Conservation (phyloP, 2,329 filamentous ascomycete species). For the Epichloe aotearoae region DNA sequence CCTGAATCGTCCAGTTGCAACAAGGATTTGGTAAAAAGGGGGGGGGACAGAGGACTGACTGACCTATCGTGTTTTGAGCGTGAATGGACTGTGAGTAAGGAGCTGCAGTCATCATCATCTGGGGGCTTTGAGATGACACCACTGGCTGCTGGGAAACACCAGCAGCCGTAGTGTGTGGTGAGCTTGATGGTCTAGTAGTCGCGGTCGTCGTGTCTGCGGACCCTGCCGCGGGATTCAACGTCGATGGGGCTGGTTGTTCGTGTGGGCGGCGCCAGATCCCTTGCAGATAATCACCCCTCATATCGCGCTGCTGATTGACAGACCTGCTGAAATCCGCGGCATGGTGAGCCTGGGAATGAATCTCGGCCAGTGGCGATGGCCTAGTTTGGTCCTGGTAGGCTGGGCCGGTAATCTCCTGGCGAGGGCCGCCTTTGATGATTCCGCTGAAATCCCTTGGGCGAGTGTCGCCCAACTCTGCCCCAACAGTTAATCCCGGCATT, state of each 20-base stretch:
- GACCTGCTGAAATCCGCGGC: conserved; percentile 84
- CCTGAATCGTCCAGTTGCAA: too few species aligned
- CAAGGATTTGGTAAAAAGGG: neutral
- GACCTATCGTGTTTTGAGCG: conserved; percentile 56
- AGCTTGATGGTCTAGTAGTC: conserved; percentile 41
- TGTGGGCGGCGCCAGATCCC: conserved; percentile 73
- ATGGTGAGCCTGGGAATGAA: conserved; percentile 75
- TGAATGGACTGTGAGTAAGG: conserved; percentile 60
- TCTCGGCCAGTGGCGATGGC: conserved; percentile 60
- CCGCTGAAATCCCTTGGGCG: conserved; percentile 70
- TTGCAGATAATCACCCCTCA: conserved; percentile 68
- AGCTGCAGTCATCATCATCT: conserved; percentile 51
- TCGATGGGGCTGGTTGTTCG: conserved; percentile 50
- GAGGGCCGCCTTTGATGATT: conserved; percentile 62
- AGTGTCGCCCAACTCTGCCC: conserved; percentile 64
- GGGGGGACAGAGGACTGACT: conserved; percentile 33
- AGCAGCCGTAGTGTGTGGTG: conserved; percentile 42
- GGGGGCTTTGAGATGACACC: conserved; percentile 48
- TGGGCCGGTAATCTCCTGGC: conserved; percentile 79
- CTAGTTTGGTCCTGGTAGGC: conserved; percentile 81
- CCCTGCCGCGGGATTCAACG: conserved; percentile 32
- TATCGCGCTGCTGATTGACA: conserved; percentile 65
- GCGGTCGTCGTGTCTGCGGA: conserved; percentile 30
- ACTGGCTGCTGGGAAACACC: conserved; percentile 43
- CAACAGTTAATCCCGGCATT: conserved; percentile 73